Evolutionary conservation across 768 basidiomycete species (phyloP).

Genomic region (Melanogaster broomeanus): DNA sequence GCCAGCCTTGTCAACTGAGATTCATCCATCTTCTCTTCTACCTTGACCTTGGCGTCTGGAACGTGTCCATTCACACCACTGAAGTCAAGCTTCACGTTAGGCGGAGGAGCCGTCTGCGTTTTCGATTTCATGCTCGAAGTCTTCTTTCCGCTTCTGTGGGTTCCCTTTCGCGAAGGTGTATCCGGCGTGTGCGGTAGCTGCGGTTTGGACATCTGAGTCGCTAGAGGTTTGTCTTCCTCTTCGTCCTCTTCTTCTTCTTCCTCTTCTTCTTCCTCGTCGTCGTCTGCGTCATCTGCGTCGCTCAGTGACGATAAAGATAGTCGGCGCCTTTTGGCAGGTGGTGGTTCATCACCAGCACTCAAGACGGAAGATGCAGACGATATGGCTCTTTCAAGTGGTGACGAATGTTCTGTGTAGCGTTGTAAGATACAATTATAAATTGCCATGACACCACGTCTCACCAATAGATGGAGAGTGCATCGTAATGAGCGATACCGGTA

Average conservation of each 20-base stretch:
- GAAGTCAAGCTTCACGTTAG: constrained; percentile 40
- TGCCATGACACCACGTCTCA: constrained; percentile 25
- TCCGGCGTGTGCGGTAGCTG: constrained; percentile 32
- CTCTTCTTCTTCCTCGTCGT: constrained; percentile 58
- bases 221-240: constrained; percentile 60
- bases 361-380: constrained; percentile 44
- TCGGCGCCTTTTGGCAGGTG: constrained; percentile 53
- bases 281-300: constrained; percentile 40
- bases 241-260: constrained; percentile 45
- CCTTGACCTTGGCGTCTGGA: constrained; percentile 56
- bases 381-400: constrained; percentile 16
- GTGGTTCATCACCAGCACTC: constrained; percentile 46
- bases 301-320: constrained; percentile 59
- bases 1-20: constrained; percentile 74
- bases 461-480: constrained; percentile 57
- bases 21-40: constrained; percentile 82
- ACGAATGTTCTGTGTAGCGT: constrained; percentile 23
- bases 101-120: constrained; percentile 54
- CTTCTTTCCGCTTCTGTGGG: constrained; percentile 55
- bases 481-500: constrained; percentile 51
- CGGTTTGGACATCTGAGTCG: constrained; percentile 43
- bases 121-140: constrained; percentile 59
- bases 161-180: constrained; percentile 33
- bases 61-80: constrained; percentile 47
- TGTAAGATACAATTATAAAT: constrained; percentile 4